Base-by-base conservation (phyloP, 352 stramenopile species). In the Globisporangium uncinulatum region DNA sequence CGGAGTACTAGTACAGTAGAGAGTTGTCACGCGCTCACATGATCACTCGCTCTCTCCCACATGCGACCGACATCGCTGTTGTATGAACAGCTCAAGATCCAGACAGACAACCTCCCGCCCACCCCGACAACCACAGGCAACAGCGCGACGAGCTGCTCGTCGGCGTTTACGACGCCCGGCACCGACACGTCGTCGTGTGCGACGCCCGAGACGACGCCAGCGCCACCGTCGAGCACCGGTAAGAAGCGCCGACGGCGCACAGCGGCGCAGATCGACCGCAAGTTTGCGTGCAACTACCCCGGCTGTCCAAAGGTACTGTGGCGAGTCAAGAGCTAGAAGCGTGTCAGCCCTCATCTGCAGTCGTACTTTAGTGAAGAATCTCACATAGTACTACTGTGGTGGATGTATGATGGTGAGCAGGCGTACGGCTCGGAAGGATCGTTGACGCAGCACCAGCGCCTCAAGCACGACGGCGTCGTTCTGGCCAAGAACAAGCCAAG, bases 351-450 rank as follows among this genome's bases (percentile, higher is more conserved):
- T 10, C 20, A 20, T 6, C n/a, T 37, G 31, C 34, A 9, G 21
- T 19, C 34, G 8, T 20, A n/a, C n/a, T n/a, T n/a, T n/a, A n/a
- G n/a, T n/a, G n/a, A n/a, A n/a, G n/a, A n/a, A n/a, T n/a, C n/a
- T n/a, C n/a, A n/a, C n/a, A n/a, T n/a, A n/a, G n/a, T n/a, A n/a
- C n/a, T n/a, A n/a, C n/a, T n/a, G n/a, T n/a, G n/a, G n/a, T 42
- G 21, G 8, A 11, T 43, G 17, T 8, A 19, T 32, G n/a, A 34
- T 37, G 1, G 14, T 43, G 10, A 0, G 14, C 59, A 91, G 78
- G 83, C 83, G 6, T 94, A 94, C 51, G 83, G 83, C 4, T 90
- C 79, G 0, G 83, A 92, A 69, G 78, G 83, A 6, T 92, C 81
- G 4, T 59, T 94, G 19, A 91, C 73, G 15, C 83, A 94, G 46